phyloP scores from a whole-genome alignment of 2,329 filamentous ascomycete species.

The Fusarium vanettenii region DNA sequence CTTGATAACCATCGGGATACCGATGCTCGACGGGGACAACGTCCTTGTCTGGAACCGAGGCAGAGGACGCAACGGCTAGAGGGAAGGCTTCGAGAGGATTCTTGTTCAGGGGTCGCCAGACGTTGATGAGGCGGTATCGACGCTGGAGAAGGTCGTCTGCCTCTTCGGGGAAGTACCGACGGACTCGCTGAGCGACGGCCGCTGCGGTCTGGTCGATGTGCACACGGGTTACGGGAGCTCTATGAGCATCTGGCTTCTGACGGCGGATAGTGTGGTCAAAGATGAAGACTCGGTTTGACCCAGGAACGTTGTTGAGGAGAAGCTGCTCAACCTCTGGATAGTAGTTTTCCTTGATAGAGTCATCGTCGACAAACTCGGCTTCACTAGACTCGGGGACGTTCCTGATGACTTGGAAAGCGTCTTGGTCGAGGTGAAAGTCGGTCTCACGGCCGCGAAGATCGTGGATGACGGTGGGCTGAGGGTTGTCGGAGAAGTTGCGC shows the following conservation, averaged over 20 bases:
- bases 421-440: conserved; percentile 74
- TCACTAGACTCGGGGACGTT: conserved; percentile 64
- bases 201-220: conserved; percentile 86
- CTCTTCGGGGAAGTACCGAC: conserved; percentile 73
- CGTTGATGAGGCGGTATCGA: conserved; percentile 86
- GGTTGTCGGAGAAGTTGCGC: conserved; percentile 70
- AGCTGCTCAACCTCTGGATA: conserved; percentile 86
- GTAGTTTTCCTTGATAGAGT: conserved; percentile 76
- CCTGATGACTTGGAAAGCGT: conserved; percentile 78
- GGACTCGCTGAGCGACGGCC: conserved; percentile 75
- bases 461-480: conserved; percentile 67
- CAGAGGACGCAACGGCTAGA: conserved; percentile 75
- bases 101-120: conserved; percentile 77
- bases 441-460: conserved; percentile 80
- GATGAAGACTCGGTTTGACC: conserved; percentile 73
- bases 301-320: conserved; percentile 74
- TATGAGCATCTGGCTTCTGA: conserved; percentile 65
- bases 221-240: conserved; percentile 76
- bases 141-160: conserved; percentile 73
- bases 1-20: conserved; percentile 72
- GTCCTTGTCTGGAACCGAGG: conserved; percentile 70
- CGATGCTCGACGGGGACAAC: conserved; percentile 79
- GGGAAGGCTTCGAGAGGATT: conserved; percentile 74
- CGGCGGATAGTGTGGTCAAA: conserved; percentile 94
- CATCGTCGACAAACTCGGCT: conserved; percentile 73